Evolutionary conservation across 164 flowering plant species (phyloP), one percentile per base, ranked within the genome.

Genomic region (Magnolia kwangsiensis): DNA sequence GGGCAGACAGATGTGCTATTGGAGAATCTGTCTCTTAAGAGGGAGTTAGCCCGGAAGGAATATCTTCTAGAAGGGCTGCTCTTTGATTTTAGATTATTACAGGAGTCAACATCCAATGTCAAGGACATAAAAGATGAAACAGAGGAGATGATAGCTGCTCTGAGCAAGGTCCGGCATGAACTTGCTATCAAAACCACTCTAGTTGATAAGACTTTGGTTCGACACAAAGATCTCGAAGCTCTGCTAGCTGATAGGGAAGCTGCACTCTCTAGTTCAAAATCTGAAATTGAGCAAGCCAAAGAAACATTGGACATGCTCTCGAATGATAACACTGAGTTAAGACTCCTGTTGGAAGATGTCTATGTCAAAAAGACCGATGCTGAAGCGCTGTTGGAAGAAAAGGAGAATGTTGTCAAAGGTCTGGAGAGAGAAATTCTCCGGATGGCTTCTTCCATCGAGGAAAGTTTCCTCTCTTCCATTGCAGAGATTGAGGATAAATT

Each of bases 21-120:
- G 65, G 91, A 92, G 72, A 88, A 84, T 81, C 65, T 82, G 51
- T 84, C 79, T 8, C 89, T 92, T 19, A 80, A 79, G 84, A 85
- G 80, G 76, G 92, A 91, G 78, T 65, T 92, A 80, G 80, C 81
- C 51, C 81, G 92, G 63, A 91, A 92, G 82, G 88, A 90, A 49
- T 80, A 64, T 74, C 74, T 90, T 65, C 84, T 90, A 78, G 87
- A 90, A 78, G 98, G 97, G 76, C 78, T 94, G 78, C 89, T 90
- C 70, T 90, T 94, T 81, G 98, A 94, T 81, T 78, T 94, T 55
- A 89, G 89, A 63, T 81, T 94, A 86, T 77, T 94, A 74, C 98
- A 94, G 77, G 98, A 94, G 80, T 88, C 96, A 74, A 84, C 90
- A n/a, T 88, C 95, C 27, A 81, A 82, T 78, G 84, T 77, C 13